Base-by-base conservation (phyloP, 1,284 basidiomycete genomes). In the Wallemia mellicola region DNA sequence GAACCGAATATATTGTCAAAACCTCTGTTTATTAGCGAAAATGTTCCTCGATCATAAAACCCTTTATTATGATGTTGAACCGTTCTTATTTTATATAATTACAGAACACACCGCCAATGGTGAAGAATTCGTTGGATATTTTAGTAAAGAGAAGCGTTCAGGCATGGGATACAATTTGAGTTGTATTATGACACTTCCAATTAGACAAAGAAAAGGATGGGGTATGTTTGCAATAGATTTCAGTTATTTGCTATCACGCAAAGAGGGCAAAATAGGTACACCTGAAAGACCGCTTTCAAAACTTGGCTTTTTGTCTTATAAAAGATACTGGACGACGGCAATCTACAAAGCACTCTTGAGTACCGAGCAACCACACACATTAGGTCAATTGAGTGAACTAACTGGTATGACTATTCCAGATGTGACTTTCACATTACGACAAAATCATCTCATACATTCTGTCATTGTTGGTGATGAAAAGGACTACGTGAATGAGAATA, bases 41-140 rank as follows among this genome's bases (percentile, higher is more conserved):
- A 95, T 96, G 87, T 99, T 98, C 70, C 79, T 99, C 64, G 91
- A 98, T 68, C 92, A 96, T 74, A 99, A 99, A 72, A 96, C 92
- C 24, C 79, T 99, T 54, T 98, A 98, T 72, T 98, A 99, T 72
- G 94, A 99, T 70, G 94, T 98, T 62, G 94, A 98, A 70, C 94
- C 94, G 0, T 99, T 99, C 72, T 73, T 99, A 28, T 99, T 98
- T 73, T 99, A 99, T 71, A 86, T 98, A 65, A 88, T 95, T 73
- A 86, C 91, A 1, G 86, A 95, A 69, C 76, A 79, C 61, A 86
- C 95, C 71, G 85, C 88, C 58, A 71, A 77, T 54, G 94, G 92
- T 3, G 84, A 87, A 26, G 83, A 86, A 58, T 98, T 98, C 67
- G 85, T 99, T 57, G 94, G 94, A 14, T 99, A 99, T 71, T 99